Conservation (phyloP, 345 rosid genomes). For the Microcos paniculata region DNA sequence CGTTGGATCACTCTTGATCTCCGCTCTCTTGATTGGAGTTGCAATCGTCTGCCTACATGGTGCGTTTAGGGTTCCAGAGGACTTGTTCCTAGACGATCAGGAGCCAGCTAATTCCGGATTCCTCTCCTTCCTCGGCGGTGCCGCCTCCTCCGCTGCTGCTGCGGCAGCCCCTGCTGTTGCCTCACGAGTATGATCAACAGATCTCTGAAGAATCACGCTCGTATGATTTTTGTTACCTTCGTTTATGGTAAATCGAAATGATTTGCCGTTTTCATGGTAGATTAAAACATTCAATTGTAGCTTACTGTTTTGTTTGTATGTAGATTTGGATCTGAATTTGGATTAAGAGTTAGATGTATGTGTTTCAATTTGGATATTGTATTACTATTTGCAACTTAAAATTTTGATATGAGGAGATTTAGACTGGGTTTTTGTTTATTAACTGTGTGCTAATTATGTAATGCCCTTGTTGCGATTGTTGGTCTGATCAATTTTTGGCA, state of each 20-base stretch:
- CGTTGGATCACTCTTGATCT: conserved; percentile 15
- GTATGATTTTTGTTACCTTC: neutral
- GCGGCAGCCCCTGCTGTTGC: conserved; percentile 59
- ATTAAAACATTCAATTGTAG: neutral
- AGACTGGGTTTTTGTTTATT: neutral
- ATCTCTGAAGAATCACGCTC: neutral
- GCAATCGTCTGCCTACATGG: conserved; percentile 78
- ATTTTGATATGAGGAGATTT: conserved; percentile 8
- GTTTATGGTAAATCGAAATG: neutral
- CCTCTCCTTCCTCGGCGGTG: conserved; percentile 69
- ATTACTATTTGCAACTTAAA: neutral
- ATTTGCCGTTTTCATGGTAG: conserved; percentile 6
- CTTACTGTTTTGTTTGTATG: neutral
- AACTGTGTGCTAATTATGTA: neutral
- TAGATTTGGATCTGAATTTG: conserved; percentile 11
- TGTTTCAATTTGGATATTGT: neutral
- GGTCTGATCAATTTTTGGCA: neutral
- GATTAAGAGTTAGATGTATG: conserved; percentile 11
- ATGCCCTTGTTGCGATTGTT: neutral
- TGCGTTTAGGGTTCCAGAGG: conserved; percentile 86
- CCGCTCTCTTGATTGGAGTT: neutral
- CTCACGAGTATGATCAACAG: conserved; percentile 44
- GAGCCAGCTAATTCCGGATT: conserved; percentile 62
- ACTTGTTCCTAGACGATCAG: conserved; percentile 76
- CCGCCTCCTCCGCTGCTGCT: conserved; percentile 58